Conservation (phyloP, 768 basidiomycete genomes). For the Russula sp. region DNA sequence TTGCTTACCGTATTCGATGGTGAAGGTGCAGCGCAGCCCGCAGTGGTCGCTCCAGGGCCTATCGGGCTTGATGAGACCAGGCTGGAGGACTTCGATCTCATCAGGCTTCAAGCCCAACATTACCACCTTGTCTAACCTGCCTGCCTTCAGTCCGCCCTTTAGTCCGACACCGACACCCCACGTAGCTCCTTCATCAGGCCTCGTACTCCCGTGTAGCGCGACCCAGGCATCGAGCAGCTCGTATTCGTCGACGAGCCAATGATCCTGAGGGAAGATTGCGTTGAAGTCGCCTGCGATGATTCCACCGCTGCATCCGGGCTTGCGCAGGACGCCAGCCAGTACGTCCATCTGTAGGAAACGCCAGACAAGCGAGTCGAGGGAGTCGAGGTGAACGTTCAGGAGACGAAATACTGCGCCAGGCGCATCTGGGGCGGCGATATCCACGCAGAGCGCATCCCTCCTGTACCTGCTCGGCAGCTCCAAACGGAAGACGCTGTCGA, state of each 20-base stretch:
- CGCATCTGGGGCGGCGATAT: slow-evolving; percentile 27
- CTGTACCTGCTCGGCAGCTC: slow-evolving; percentile 20
- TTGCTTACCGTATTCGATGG: too few species aligned
- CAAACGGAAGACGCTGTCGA: not conserved
- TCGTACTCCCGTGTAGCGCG: slow-evolving; percentile 28
- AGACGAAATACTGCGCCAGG: slow-evolving; percentile 28
- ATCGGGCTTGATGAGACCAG: slow-evolving; percentile 33
- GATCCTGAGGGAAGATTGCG: slow-evolving; percentile 33
- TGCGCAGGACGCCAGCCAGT: slow-evolving; percentile 33
- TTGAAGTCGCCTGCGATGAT: too few species aligned
- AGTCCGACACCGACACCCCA: slow-evolving; percentile 32
- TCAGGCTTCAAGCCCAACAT: too few species aligned
- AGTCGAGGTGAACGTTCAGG: slow-evolving; percentile 35
- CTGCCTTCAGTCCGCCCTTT: slow-evolving; percentile 23
- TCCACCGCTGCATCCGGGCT: slow-evolving; percentile 35
- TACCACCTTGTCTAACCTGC: slow-evolving; percentile 32
- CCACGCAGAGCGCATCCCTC: slow-evolving; percentile 34
- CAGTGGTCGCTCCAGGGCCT: too few species aligned
- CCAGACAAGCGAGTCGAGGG: slow-evolving; percentile 23
- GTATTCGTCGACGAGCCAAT: slow-evolving; percentile 32
- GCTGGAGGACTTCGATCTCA: slow-evolving; percentile 32
- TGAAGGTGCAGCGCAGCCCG: too few species aligned
- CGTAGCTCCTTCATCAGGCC: slow-evolving; percentile 31
- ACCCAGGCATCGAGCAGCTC: slow-evolving; percentile 38
- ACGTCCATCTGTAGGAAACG: slow-evolving; percentile 25